Evolutionary conservation across 208 protist species (phyloP).

Genomic region (Leishmania guyanensis): DNA sequence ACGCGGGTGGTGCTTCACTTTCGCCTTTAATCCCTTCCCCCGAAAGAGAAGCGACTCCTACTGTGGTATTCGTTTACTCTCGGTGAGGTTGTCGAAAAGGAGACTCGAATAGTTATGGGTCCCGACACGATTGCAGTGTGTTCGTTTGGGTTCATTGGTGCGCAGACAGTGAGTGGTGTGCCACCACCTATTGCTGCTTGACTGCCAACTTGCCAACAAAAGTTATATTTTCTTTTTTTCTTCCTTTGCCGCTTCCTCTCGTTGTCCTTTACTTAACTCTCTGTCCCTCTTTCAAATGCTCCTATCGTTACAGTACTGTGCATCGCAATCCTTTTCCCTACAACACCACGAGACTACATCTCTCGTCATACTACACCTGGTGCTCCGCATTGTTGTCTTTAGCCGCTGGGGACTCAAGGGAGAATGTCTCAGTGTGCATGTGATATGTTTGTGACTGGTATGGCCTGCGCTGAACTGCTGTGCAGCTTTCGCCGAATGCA

Average conservation of each 20-base stretch:
- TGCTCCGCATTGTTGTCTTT: too few relatives aligned
- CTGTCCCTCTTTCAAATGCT: not conserved
- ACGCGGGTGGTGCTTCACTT: not conserved
- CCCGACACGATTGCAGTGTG: not conserved
- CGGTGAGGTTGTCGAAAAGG: not conserved
- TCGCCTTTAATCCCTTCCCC: not conserved
- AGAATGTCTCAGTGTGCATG: not conserved
- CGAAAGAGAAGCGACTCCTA: not conserved
- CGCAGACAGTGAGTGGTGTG: not conserved
- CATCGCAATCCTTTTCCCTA: not conserved
- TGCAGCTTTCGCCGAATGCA: constrained; percentile 37
- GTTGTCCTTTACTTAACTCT: not conserved
- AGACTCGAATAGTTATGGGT: not conserved
- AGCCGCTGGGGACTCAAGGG: not conserved
- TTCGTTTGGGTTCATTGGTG: not conserved
- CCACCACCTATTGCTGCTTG: not conserved
- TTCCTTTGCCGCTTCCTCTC: not conserved
- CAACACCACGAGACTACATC: not conserved
- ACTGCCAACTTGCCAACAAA: not conserved
- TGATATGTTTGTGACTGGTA: not conserved
- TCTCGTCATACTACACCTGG: not conserved
- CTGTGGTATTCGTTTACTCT: not conserved
- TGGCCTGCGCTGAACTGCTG: not conserved
- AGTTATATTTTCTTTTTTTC: too few relatives aligned
- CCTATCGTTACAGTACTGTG: not conserved